Conservation (phyloP, 192 early-diverging fungal species). For the Lobosporangium transversale region DNA sequence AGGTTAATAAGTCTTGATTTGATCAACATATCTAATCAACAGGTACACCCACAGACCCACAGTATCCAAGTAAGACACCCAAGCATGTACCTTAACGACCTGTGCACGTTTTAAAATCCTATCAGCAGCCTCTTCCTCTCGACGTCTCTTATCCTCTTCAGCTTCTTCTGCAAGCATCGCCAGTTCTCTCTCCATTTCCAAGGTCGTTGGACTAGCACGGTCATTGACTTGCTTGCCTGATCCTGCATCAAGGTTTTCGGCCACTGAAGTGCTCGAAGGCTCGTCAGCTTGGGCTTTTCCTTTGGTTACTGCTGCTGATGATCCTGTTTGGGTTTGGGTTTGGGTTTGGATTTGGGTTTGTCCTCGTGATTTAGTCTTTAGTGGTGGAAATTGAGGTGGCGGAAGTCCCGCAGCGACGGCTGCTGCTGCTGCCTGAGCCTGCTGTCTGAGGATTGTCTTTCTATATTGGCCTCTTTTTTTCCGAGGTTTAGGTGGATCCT, state of each 20-base stretch:
- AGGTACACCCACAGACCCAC: no score
- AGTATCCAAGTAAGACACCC: no score
- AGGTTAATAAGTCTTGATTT: background rate
- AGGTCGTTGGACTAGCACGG: background rate
- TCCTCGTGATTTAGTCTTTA: background rate
- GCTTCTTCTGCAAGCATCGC: conserved; percentile 48
- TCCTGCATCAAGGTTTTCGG: conserved; percentile 17
- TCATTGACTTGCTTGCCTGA: conserved; percentile 1
- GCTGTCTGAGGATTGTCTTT: conserved; percentile 47
- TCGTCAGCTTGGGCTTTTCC: conserved; percentile 6
- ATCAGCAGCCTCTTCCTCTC: conserved; percentile 42
- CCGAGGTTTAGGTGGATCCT: conserved; percentile 3
- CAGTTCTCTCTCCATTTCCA: conserved; percentile 45
- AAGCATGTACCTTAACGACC: conserved; percentile 43
- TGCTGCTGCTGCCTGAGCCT: conserved; percentile 30
- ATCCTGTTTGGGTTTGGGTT: background rate
- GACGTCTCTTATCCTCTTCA: conserved; percentile 36
- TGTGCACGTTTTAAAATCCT: conserved; percentile 39
- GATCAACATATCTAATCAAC: background rate
- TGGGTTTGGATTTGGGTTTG: background rate
- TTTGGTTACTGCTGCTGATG: background rate
- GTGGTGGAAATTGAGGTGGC: conserved; percentile 16
- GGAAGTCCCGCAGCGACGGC: conserved; percentile 30
- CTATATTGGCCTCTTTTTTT: conserved; percentile 48
- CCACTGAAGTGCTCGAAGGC: conserved; percentile 4